Base-by-base conservation (phyloP, 2,329 filamentous ascomycete genomes). In the Talaromyces sp. region DNA sequence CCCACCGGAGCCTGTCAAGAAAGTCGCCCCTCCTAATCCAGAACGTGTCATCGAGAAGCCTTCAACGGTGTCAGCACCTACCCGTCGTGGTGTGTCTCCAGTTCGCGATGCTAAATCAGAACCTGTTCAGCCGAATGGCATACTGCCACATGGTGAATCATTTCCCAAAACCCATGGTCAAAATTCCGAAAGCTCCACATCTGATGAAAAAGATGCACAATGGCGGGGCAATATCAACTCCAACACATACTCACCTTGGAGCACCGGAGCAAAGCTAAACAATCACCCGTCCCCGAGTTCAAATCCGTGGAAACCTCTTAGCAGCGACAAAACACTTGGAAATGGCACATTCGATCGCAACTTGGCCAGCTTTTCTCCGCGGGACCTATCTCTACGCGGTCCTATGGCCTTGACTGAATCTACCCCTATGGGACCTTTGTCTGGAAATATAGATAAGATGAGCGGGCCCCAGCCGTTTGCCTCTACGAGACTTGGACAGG, bases 271-370 rank as follows among this genome's bases (percentile, higher is more conserved):
- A 5, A 77, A 74, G 50, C 68, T 78, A 31, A 65, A 65, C 26
- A 63, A 68, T 35, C 68, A 72, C 35, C 62, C 76, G 29, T 66
- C 73, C 58, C 64, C 75, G 46, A 64, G 74, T 63, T 69, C 76
- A 58, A 85, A 84, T 64, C 81, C 86, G 32, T 88, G 85, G 85
- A 85, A 85, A 59, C 78, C 82, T 41, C 76, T 82, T 41, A 80
- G 76, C 58, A 79, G 79, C 66, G 82, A 84, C 63, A 80, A 82
- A 66, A 81, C 82, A 27, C 79, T 88, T 46, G 85, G 85, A 17
- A 88, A 87, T 71, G 85, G 85, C 31, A 86, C 84, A 2, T 88
- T 88, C 65, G 84, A 86, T 64, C 79, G 79, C 61, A 74, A 72
- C 60, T 79, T 83, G 58, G 76, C 77, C 35, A 77, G 78, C 46